These are phyloP conservation scores for Tremella yokohamensis DNA, from an alignment of 768 basidiomycete species.

Conservation along the genomic window DNA sequence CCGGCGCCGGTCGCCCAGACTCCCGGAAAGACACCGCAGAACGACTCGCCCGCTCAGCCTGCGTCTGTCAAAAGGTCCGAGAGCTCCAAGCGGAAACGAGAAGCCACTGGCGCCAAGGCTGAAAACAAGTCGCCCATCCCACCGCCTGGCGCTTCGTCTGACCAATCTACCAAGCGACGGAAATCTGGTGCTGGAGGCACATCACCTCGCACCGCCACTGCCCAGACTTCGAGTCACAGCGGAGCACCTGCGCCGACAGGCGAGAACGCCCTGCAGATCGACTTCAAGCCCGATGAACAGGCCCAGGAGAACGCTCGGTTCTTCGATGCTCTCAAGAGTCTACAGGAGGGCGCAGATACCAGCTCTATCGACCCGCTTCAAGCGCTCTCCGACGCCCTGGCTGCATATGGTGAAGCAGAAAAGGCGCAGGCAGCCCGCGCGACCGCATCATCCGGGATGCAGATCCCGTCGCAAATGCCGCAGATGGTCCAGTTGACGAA, in stretches of 20 bases:
- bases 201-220: not conserved
- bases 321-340: not conserved
- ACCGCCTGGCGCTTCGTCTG: too few species aligned
- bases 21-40: constrained; percentile 13
- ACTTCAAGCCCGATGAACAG: constrained; percentile 4
- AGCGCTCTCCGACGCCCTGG: not conserved
- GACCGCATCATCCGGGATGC: not conserved
- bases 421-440: constrained; percentile 2
- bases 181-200: too few species aligned
- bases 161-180: too few species aligned
- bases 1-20: constrained; percentile 14
- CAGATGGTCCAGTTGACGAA: not conserved
- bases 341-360: constrained; percentile 2
- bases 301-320: constrained; percentile 1
- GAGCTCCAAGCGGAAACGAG: constrained; percentile 1
- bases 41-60: not conserved
- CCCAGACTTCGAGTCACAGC: not conserved
- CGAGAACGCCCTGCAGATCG: constrained; percentile 7
- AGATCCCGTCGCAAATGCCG: not conserved
- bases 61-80: constrained; percentile 5
- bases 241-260: not conserved
- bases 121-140: not conserved
- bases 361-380: not conserved
- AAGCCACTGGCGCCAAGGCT: not conserved
- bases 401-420: not conserved